A percentile compares a stretch with the other conserved stretches of the same genome.
Evolutionary conservation across 192 early-diverging fungal species (phyloP).

Genomic region (Pecoramyces ruminantium): DNA sequence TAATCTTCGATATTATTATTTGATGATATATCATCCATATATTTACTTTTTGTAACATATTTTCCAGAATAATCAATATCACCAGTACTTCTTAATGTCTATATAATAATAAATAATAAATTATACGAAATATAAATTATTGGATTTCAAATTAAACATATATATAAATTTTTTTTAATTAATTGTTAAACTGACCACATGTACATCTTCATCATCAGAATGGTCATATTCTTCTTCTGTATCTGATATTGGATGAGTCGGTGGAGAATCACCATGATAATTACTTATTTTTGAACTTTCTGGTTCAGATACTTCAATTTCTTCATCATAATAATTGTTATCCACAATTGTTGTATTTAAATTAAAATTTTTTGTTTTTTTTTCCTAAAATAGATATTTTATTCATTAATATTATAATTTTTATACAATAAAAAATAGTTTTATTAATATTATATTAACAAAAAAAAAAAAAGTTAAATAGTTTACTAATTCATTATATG

Average conservation of each 20-base stretch:
- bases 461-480: not conserved
- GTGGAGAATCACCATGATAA: slow-evolving; percentile 18
- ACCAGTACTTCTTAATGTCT: not conserved
- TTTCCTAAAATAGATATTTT: not conserved
- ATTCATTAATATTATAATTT: too few relatives aligned
- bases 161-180: too few relatives aligned
- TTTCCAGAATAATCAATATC: not conserved
- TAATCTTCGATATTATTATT: not conserved
- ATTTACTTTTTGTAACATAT: not conserved
- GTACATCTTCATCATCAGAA: slow-evolving; percentile 7
- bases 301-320: not conserved
- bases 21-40: not conserved
- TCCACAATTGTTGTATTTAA: not conserved
- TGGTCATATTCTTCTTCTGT: slow-evolving; percentile 20
- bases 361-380: not conserved
- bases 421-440: too few relatives aligned
- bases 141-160: too few relatives aligned
- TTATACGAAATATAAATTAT: not conserved
- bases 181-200: not conserved
- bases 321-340: not conserved
- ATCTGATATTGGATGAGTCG: slow-evolving; percentile 18
- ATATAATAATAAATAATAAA: not conserved
- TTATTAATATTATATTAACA: too few relatives aligned
- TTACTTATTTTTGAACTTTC: not conserved
- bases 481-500: not conserved